These are phyloP conservation scores for Crithidia sp. DNA, from an alignment of 208 protist genomes.

Conservation along the genomic window DNA sequence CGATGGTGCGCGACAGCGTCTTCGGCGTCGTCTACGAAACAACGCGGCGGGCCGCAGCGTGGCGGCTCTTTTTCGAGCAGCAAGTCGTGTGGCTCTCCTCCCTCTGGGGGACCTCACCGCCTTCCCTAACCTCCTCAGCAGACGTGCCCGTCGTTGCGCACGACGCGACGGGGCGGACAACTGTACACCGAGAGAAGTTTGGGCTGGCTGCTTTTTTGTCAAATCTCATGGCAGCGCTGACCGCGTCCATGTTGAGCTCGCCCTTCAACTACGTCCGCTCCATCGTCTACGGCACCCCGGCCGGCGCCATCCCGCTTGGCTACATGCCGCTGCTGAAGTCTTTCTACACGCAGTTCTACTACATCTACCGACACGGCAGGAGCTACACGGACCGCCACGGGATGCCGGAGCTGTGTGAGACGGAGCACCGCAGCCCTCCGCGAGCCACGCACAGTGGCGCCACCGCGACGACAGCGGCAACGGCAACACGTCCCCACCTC, in stretches of 20 bases:
- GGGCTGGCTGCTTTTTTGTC: conserved; percentile 61
- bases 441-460: neutral
- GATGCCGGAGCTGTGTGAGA: conserved; percentile 31
- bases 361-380: conserved; percentile 67
- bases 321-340: conserved; percentile 68
- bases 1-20: conserved; percentile 81
- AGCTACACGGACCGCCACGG: conserved; percentile 66
- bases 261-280: conserved; percentile 91
- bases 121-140: neutral
- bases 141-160: neutral
- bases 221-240: conserved; percentile 79
- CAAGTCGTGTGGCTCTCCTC: conserved; percentile 23
- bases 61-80: conserved; percentile 51
- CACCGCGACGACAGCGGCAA: neutral
- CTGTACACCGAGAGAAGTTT: conserved; percentile 20
- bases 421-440: conserved; percentile 27
- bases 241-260: conserved; percentile 83
- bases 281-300: conserved; percentile 82
- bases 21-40: conserved; percentile 91
- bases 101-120: neutral
- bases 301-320: conserved; percentile 69
- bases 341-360: conserved; percentile 76
- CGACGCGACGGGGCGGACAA: neutral
- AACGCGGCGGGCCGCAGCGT: conserved; percentile 39
- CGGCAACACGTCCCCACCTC: neutral